Evolutionary conservation across 2,329 filamentous ascomycete species (phyloP), one percentile per base, ranked within the genome.

Genomic region (Biscogniauxia sp.): DNA sequence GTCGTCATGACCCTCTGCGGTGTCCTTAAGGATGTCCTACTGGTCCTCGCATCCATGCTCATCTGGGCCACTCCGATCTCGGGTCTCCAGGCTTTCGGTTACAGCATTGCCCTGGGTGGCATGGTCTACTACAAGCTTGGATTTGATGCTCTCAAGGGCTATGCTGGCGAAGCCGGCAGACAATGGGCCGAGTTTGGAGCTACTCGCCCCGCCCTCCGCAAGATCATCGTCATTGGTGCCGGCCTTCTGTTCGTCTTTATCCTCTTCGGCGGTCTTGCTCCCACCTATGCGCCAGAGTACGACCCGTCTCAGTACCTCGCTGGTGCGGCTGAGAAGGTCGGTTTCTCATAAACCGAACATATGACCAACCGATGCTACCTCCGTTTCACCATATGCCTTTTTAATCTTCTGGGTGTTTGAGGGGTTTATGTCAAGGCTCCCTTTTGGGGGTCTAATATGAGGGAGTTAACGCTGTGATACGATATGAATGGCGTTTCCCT

Each of bases 111-210:
- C 55, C 85, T 94, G 28, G 82, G 80, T 64, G 91, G 91, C 71
- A 90, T 95, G 79, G 78, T 92, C 67, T 93, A 92, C 84, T 94
- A 93, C 84, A 93, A 93, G 84, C 88, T 94, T 62, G 91, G 91
- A 60, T 86, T 84, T 61, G 92, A 96, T 62, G 90, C 92, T 76
- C 80, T 97, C 73, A 93, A 90, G 82, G 89, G 89, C 73, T 92
- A 94, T 75, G 78, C 89, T 61, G 82, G 83, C 63, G 88, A 93
- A 69, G 89, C 83, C 58, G 82, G 83, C 72, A 90, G 92, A 74
- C 85, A 88, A 63, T 96, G 93, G 93, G 89, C 90, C 56, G 93
- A 97, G 72, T 93, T 95, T 69, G 93, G 93, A 61, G 86, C 86
- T 69, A 84, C 83, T 66, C 89, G 89, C 73, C 93, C 93, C 13